phyloP scores from a whole-genome alignment of 2,329 filamentous ascomycete genomes.

The Arthrinium puccinioides region DNA sequence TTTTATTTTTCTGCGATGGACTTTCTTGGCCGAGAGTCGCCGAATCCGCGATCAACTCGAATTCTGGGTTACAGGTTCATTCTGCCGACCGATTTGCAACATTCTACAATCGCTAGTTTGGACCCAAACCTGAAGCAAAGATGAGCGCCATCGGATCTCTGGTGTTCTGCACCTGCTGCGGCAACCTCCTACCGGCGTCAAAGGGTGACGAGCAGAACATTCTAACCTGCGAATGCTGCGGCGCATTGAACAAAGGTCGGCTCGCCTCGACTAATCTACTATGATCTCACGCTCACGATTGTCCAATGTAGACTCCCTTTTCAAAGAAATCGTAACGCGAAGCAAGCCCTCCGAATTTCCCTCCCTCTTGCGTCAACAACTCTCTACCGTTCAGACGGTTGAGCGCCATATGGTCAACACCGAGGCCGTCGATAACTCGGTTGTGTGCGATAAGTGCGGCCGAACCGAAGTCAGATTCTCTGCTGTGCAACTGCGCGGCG shows the following conservation, averaged over 20 bases:
- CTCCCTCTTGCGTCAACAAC: conserved; percentile 78
- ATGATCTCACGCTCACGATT: background rate
- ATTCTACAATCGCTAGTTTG: conserved; percentile 7
- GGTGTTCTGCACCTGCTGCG: conserved; percentile 89
- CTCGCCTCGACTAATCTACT: conserved; percentile 5
- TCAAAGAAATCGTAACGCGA: conserved; percentile 62
- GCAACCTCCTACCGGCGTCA: conserved; percentile 78
- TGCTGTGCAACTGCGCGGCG: conserved; percentile 78
- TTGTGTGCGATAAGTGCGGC: conserved; percentile 75
- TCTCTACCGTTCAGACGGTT: conserved; percentile 78
- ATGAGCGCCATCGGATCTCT: conserved; percentile 91
- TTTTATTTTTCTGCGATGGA: too few relatives aligned
- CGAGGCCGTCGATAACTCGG: conserved; percentile 54
- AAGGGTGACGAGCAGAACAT: conserved; percentile 69
- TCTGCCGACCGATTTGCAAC: too few relatives aligned
- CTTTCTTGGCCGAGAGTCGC: too few relatives aligned
- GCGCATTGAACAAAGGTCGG: conserved; percentile 74
- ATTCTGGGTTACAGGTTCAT: too few relatives aligned
- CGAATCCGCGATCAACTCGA: too few relatives aligned
- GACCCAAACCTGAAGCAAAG: too few relatives aligned
- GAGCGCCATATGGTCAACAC: conserved; percentile 71
- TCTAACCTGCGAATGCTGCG: conserved; percentile 79
- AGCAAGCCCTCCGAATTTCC: conserved; percentile 91
- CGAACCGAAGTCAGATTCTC: conserved; percentile 77
- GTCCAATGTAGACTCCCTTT: conserved; percentile 2